phyloP scores from a whole-genome alignment of 768 basidiomycete species.

The Leccinum arenicola region DNA sequence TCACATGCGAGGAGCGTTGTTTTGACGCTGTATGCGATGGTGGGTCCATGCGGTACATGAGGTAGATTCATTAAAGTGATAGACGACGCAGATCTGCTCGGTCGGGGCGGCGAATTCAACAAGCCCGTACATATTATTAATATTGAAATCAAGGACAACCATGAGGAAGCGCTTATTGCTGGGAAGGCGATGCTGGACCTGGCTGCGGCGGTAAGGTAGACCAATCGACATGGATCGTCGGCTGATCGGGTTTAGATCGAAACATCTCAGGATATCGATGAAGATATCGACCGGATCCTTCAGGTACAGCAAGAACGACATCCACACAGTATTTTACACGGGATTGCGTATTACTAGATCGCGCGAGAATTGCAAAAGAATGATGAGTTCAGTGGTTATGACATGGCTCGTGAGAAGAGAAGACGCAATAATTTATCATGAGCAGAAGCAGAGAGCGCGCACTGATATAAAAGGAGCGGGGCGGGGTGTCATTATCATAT shows the following conservation, averaged over 20 bases:
- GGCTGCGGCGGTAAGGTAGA: slow-evolving; percentile 72
- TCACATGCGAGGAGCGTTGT: slow-evolving; percentile 98
- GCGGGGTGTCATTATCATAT: slow-evolving; percentile 2
- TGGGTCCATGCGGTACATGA: slow-evolving; percentile 37
- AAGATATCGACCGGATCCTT: slow-evolving; percentile 87
- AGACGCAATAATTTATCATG: slow-evolving; percentile 49
- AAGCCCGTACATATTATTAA: slow-evolving; percentile 95
- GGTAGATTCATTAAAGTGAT: slow-evolving; percentile 11
- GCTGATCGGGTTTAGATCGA: slow-evolving; percentile 64
- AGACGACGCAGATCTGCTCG: slow-evolving; percentile 64
- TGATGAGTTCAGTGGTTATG: slow-evolving; percentile 1
- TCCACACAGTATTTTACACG: slow-evolving; percentile 88
- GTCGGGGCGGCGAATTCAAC: slow-evolving; percentile 88
- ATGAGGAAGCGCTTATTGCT: slow-evolving; percentile 96
- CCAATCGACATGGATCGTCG: background rate
- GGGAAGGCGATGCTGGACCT: slow-evolving; percentile 94
- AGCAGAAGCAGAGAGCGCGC: background rate
- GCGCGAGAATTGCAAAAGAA: slow-evolving; percentile 19
- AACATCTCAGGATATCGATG: slow-evolving; percentile 79
- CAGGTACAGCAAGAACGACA: slow-evolving; percentile 82
- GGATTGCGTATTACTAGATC: slow-evolving; percentile 82
- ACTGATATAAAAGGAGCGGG: slow-evolving; percentile 7
- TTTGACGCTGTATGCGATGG: slow-evolving; percentile 99
- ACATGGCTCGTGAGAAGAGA: slow-evolving; percentile 57
- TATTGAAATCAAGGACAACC: slow-evolving; percentile 98